Percentiles rank a stretch among this genome's conserved stretches.
Conservation (phyloP, 805 yeast genomes). For the Zygosaccharomyces lentus region DNA sequence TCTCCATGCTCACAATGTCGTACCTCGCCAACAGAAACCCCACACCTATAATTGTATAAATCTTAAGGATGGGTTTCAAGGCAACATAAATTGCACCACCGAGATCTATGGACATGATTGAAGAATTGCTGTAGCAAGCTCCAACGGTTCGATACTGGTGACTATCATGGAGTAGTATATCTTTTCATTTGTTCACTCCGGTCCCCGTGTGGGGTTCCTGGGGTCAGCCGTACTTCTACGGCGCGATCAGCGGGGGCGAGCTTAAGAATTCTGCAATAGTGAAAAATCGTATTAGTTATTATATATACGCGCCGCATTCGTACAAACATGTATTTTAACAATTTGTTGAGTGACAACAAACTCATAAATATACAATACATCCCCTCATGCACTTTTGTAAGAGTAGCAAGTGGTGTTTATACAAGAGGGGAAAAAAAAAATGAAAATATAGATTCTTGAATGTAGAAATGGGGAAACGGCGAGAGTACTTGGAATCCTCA, state of each 20-base stretch:
- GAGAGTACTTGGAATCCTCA: not conserved
- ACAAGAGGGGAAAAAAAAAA: too few species aligned
- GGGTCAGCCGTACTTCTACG: not conserved
- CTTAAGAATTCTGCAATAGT: too few species aligned
- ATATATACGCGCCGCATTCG: not conserved
- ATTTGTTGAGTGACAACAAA: not conserved
- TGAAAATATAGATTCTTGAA: not conserved
- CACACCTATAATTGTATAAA: conserved; percentile 62
- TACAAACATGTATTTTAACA: not conserved
- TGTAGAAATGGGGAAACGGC: not conserved
- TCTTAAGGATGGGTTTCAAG: conserved; percentile 81
- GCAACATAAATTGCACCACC: conserved; percentile 74
- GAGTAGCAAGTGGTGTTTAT: not conserved
- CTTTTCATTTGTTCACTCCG: not conserved
- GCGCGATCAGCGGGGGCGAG: not conserved
- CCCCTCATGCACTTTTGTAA: not conserved
- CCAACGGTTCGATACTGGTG: too few species aligned
- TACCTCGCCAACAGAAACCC: conserved; percentile 63
- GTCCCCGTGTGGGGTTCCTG: not conserved
- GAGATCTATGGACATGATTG: conserved; percentile 26
- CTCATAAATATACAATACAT: not conserved
- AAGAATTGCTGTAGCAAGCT: not conserved
- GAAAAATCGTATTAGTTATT: too few species aligned
- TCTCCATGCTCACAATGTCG: conserved; percentile 61
- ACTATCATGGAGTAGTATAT: too few species aligned